Conservation (phyloP, 2,329 filamentous ascomycete genomes). For the Pseudopyrenochaeta lycopersici region DNA sequence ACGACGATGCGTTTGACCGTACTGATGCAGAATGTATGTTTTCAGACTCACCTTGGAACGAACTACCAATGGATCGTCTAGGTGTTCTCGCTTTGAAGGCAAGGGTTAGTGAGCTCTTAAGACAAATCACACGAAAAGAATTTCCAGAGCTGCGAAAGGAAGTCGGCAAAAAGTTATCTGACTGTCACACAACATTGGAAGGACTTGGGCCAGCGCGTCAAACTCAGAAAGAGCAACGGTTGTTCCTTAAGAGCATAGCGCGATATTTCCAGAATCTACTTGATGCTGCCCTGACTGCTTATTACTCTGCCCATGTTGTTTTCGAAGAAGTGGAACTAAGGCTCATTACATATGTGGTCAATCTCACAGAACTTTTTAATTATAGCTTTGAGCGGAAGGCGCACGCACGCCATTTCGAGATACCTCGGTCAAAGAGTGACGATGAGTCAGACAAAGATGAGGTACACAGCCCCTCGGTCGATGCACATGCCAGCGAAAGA, state of each 20-base stretch:
- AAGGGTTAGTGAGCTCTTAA: constrained; percentile 54
- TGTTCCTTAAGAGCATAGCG: constrained; percentile 10
- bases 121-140: constrained; percentile 53
- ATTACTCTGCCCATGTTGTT: constrained; percentile 7
- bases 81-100: constrained; percentile 53
- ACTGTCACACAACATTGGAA: constrained; percentile 7
- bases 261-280: constrained; percentile 10
- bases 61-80: no score
- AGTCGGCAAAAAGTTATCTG: constrained; percentile 1
- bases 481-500: no score
- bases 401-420: no score
- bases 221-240: constrained; percentile 7
- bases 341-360: no score
- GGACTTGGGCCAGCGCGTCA: constrained; percentile 10
- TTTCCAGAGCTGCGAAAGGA: constrained; percentile 53
- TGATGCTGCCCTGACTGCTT: constrained; percentile 10
- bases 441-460: no score
- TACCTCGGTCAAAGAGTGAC: no score
- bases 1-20: neutral
- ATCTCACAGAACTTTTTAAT: no score
- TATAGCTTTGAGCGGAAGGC: no score
- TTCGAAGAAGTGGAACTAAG: no score
- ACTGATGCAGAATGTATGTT: no score
- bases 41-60: no score
- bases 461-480: no score